These are phyloP conservation scores for Diaporthe eres DNA, from an alignment of 2,329 filamentous ascomycete genomes.

Conservation along the genomic window DNA sequence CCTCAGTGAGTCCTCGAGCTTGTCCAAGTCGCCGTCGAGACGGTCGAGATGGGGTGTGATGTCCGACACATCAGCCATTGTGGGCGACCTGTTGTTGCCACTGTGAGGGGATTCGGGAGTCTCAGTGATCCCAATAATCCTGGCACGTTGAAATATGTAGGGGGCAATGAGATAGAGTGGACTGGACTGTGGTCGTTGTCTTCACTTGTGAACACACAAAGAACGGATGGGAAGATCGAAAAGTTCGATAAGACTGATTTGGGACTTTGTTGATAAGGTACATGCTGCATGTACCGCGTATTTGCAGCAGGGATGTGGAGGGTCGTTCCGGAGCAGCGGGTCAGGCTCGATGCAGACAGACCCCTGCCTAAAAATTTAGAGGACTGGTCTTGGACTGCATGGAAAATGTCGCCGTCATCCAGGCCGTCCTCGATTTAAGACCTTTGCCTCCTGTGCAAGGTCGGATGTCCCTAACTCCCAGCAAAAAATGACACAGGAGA, in stretches of 20 bases:
- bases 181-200: background rate
- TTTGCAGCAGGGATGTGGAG: constrained; percentile 27
- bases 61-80: constrained; percentile 64
- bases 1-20: constrained; percentile 79
- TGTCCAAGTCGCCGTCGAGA: constrained; percentile 84
- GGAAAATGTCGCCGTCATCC: constrained; percentile 43
- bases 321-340: constrained; percentile 22
- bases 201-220: background rate
- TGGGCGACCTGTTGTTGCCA: constrained; percentile 11
- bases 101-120: too few species aligned
- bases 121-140: background rate
- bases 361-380: constrained; percentile 38
- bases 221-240: background rate
- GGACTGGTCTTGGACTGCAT: constrained; percentile 14
- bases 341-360: constrained; percentile 15
- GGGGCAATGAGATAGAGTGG: too few species aligned
- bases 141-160: background rate
- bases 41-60: constrained; percentile 78
- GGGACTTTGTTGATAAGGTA: constrained; percentile 5
- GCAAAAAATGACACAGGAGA: constrained; percentile 8
- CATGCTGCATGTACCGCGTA: background rate
- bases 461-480: background rate
- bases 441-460: constrained; percentile 30
- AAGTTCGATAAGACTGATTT: constrained; percentile 16
- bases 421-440: constrained; percentile 15